Base-by-base conservation (phyloP, 148 eudicot species). In the Dysphania ambrosioides region DNA sequence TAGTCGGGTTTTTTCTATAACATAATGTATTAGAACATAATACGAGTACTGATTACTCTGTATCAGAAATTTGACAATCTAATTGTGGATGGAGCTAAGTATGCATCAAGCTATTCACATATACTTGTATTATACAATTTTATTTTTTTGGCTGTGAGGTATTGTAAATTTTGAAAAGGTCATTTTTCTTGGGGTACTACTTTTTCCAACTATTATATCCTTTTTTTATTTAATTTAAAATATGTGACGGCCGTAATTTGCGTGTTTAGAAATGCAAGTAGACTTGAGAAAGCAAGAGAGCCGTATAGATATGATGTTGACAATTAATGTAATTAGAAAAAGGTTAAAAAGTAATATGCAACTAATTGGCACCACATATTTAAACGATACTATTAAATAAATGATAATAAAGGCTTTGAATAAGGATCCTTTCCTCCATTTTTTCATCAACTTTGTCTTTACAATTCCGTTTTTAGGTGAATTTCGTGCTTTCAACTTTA, bases 271-370 rank as follows among this genome's bases (percentile, higher is more conserved):
- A 75, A 56, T 67, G 72, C 66, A 57, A 67, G 36, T 31, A 66
- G 24, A 67, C 27, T 75, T 66, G 31, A 26, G 34, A 75, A 75
- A 75, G 78, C 58, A 55, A n/a, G 31, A 15, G 57, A 66, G 72
- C 55, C 62, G 53, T 68, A 68, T 75, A 53, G 38, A n/a, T 60
- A 75, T 41, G 78, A 75, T 75, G 78, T 75, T 75, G 78, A 75
- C 78, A 75, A 57, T 30, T 2, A 75, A 24, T 15, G 40, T 9
- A 36, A 49, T 66, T 36, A 8, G 56, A 27, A 67, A 57, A 66
- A 31, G 60, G 65, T 53, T 31, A 40, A 63, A 73, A 73, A 61
- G 76, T 40, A 47, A 40, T 61, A 60, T 61, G 57, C 68, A 23
- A 60, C 34, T 60, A 5, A 73, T 59, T 60, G 26, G 21, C 40